phyloP scores from a whole-genome alignment of 495 filamentous ascomycete genomes.

The Xanthoparmelia taractica region DNA sequence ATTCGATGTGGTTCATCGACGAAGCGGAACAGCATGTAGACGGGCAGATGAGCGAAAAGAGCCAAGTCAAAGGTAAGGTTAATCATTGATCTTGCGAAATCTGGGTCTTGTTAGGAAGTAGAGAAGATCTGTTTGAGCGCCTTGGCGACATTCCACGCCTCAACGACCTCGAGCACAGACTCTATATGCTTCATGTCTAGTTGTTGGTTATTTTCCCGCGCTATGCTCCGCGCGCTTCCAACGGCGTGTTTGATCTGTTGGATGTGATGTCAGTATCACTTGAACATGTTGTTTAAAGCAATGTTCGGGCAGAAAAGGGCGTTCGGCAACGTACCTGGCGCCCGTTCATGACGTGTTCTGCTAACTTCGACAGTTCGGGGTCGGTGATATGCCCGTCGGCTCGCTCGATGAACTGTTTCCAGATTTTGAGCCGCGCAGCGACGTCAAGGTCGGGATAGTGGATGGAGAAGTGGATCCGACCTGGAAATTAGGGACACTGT shows the following conservation, averaged over 20 bases:
- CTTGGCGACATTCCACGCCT: slow-evolving; percentile 15
- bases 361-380: neutral
- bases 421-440: slow-evolving; percentile 15
- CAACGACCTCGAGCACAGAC: slow-evolving; percentile 14
- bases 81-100: neutral
- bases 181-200: slow-evolving; percentile 14
- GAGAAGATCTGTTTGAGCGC: slow-evolving; percentile 7
- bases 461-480: slow-evolving; percentile 41
- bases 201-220: slow-evolving; percentile 11
- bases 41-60: too few species aligned
- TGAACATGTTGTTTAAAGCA: too few species aligned
- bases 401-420: slow-evolving; percentile 13
- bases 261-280: neutral
- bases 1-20: too few species aligned
- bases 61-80: too few species aligned
- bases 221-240: slow-evolving; percentile 17
- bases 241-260: slow-evolving; percentile 18
- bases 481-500: too few species aligned
- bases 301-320: neutral
- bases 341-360: slow-evolving; percentile 18
- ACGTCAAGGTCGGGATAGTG: slow-evolving; percentile 21
- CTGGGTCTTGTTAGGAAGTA: too few species aligned
- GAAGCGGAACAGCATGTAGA: too few species aligned
- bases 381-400: neutral
- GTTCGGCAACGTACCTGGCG: slow-evolving; percentile 15